Conservation (phyloP, 2,329 filamentous ascomycete species). For the Apiospora phragmitis region DNA sequence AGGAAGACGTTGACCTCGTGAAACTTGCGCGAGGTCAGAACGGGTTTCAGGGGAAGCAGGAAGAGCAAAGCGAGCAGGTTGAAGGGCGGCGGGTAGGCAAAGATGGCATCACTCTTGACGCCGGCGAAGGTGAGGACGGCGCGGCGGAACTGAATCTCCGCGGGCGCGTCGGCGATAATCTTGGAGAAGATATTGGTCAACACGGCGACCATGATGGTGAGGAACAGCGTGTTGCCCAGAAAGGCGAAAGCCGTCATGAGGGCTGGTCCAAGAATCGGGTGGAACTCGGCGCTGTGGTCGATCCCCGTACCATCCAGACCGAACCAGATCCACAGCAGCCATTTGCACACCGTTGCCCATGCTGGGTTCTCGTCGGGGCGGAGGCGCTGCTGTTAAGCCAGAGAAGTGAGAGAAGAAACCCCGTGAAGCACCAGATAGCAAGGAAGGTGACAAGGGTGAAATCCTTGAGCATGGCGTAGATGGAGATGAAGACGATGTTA, state of each 20-base stretch:
- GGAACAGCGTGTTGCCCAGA: conserved; percentile 72
- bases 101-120: conserved; percentile 71
- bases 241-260: conserved; percentile 75
- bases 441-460: conserved; percentile 68
- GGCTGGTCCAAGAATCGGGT: conserved; percentile 65
- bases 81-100: conserved; percentile 69
- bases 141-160: conserved; percentile 71
- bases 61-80: conserved; percentile 66
- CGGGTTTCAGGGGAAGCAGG: conserved; percentile 65
- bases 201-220: conserved; percentile 74
- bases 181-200: conserved; percentile 71
- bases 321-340: conserved; percentile 82
- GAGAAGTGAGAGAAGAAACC: conserved; percentile 68
- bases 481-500: conserved; percentile 73
- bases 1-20: conserved; percentile 71
- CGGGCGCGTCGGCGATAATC: conserved; percentile 67
- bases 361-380: conserved; percentile 29
- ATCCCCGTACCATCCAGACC: conserved; percentile 66
- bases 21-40: conserved; percentile 63
- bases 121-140: conserved; percentile 74
- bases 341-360: conserved; percentile 65
- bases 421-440: conserved; percentile 68
- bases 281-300: conserved; percentile 56
- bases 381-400: conserved; percentile 53
- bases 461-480: conserved; percentile 74